Percentiles rank a stretch among this genome's conserved stretches.
Conservation (phyloP, 306 rosid genomes). For the Gillenia trifoliata region DNA sequence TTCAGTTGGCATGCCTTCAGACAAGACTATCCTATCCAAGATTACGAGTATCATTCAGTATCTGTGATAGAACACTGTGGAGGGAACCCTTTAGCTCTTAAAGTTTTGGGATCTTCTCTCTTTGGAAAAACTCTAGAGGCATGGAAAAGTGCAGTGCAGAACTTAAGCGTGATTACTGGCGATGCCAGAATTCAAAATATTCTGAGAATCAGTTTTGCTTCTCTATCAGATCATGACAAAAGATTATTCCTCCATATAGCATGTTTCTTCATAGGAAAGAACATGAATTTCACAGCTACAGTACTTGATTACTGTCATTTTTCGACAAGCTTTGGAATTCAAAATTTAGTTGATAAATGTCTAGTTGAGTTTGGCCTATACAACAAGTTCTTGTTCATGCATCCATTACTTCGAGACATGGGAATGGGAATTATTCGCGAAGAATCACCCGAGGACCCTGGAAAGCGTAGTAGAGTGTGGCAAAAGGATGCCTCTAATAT, state of each 20-base stretch:
- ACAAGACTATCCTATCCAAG: background rate
- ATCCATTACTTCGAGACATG: background rate
- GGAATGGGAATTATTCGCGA: background rate
- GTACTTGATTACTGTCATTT: background rate
- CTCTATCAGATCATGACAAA: background rate
- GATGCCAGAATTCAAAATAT: background rate
- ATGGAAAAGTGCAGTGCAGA: background rate
- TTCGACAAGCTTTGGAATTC: background rate
- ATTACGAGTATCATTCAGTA: background rate
- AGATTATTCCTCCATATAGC: background rate
- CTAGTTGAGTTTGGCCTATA: background rate
- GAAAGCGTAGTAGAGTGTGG: background rate
- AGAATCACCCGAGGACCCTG: background rate
- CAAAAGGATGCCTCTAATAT: background rate
- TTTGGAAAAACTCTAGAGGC: background rate
- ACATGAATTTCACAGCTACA: background rate
- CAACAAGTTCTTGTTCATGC: background rate
- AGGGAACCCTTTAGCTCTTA: background rate
- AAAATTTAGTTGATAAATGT: background rate
- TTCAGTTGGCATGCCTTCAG: background rate
- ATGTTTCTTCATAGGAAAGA: background rate
- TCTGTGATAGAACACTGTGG: background rate
- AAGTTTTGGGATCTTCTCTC: background rate
- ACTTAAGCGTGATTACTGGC: background rate
- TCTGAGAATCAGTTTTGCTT: background rate